Evolutionary conservation across 805 yeast species (phyloP).

Genomic region (Candida suzukii): DNA sequence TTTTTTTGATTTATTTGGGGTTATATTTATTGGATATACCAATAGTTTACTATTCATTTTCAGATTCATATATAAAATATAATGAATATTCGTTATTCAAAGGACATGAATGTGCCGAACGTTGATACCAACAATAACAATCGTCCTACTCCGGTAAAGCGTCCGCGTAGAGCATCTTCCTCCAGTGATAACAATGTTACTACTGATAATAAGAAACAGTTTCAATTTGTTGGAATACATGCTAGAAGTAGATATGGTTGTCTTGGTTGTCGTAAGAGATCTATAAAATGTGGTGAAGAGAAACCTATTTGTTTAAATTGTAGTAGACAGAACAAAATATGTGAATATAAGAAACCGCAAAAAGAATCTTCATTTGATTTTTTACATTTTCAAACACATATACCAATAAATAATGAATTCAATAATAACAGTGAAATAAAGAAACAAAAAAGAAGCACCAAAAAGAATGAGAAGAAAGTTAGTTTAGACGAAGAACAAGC

Average conservation of each 20-base stretch:
- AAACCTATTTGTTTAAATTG: slow-evolving; percentile 61
- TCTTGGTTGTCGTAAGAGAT: slow-evolving; percentile 50
- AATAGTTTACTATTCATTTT: too few species aligned
- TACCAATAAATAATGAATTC: background rate
- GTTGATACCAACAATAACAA: too few species aligned
- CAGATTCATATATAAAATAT: too few species aligned
- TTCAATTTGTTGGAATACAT: slow-evolving; percentile 1
- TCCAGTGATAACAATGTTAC: background rate
- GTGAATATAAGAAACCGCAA: slow-evolving; percentile 70
- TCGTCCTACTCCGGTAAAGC: too few species aligned
- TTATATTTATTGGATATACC: too few species aligned
- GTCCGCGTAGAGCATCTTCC: too few species aligned
- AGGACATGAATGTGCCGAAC: too few species aligned
- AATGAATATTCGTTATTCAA: too few species aligned
- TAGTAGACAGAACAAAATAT: slow-evolving; percentile 32
- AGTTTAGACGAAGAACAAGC: too few species aligned
- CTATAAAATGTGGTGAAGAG: slow-evolving; percentile 62
- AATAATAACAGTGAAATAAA: too few species aligned
- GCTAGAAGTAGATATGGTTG: slow-evolving; percentile 53
- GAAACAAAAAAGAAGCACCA: background rate
- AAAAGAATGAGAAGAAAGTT: background rate
- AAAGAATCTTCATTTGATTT: slow-evolving; percentile 11
- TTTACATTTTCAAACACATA: background rate
- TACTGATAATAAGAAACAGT: background rate
- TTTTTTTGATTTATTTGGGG: too few species aligned